Conservation (phyloP, 805 yeast species). For the Ogataea wickerhamii region DNA sequence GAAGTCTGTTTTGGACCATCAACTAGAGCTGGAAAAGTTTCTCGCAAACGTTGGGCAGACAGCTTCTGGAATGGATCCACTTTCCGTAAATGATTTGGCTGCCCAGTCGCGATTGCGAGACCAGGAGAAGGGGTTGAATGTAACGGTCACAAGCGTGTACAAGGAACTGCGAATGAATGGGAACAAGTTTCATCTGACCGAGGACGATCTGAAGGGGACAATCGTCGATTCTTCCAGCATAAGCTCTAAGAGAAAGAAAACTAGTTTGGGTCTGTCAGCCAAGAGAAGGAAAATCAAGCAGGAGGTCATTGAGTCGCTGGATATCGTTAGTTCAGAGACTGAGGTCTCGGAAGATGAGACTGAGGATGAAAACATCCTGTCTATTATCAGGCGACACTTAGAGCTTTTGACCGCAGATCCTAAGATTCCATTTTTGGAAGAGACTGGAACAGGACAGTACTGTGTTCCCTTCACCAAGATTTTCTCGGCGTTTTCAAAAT, state of each 20-base stretch:
- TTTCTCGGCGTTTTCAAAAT: constrained; percentile 42
- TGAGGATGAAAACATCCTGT: constrained; percentile 19
- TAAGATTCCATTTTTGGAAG: constrained; percentile 56
- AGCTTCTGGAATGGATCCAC: constrained; percentile 33
- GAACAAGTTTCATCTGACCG: constrained; percentile 33
- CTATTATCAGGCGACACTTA: constrained; percentile 51
- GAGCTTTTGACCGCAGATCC: constrained; percentile 55
- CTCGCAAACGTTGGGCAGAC: constrained; percentile 32
- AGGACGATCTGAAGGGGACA: constrained; percentile 34
- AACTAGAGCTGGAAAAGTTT: constrained; percentile 24
- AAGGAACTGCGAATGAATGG: constrained; percentile 29
- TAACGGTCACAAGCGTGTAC: constrained; percentile 43
- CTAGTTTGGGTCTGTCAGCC: constrained; percentile 6
- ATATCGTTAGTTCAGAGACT: constrained; percentile 20
- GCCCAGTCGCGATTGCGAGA: constrained; percentile 32
- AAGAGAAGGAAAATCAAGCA: constrained; percentile 24
- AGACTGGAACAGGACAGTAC: constrained; percentile 52
- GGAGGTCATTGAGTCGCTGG: constrained; percentile 30
- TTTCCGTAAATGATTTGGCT: constrained; percentile 19
- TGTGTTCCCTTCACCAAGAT: constrained; percentile 61
- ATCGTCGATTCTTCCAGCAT: constrained; percentile 35
- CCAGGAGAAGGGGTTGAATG: constrained; percentile 33
- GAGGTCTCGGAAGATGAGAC: constrained; percentile 25
- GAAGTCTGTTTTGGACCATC: constrained; percentile 29
- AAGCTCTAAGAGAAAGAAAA: constrained; percentile 11